Conservation (phyloP, 768 basidiomycete species). For the Hemileccinum impolitum region DNA sequence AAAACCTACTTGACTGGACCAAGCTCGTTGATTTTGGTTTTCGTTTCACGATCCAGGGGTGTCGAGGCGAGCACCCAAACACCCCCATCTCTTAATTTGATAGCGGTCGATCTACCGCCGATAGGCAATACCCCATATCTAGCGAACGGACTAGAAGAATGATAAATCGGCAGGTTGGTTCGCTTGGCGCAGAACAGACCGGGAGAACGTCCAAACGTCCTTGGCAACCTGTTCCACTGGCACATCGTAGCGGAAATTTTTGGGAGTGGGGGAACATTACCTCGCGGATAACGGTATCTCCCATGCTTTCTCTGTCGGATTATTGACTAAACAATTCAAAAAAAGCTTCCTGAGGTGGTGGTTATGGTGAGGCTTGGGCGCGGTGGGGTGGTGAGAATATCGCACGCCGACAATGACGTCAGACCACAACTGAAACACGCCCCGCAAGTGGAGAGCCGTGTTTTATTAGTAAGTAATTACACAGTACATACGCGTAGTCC, state of each 20-base stretch:
- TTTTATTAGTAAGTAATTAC: too few species aligned
- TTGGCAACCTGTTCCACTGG: conserved; percentile 39
- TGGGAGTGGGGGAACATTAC: conserved; percentile 19
- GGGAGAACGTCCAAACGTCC: conserved; percentile 64
- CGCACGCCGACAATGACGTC: conserved; percentile 16
- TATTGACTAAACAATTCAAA: conserved; percentile 4
- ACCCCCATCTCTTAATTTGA: conserved; percentile 61
- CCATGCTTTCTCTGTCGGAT: conserved; percentile 18
- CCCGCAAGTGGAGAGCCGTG: neutral
- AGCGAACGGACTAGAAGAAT: conserved; percentile 53
- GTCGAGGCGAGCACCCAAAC: conserved; percentile 86
- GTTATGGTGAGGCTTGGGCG: conserved; percentile 13
- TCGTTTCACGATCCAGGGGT: conserved; percentile 64
- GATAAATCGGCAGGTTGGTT: conserved; percentile 5
- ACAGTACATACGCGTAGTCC: conserved; percentile 2
- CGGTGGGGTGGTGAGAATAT: conserved; percentile 8
- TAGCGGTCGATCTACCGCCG: conserved; percentile 81
- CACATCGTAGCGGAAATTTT: neutral
- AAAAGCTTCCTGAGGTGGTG: conserved; percentile 12
- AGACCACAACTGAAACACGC: conserved; percentile 11
- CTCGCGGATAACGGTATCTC: conserved; percentile 43
- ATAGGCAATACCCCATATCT: conserved; percentile 67
- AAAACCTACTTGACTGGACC: conserved; percentile 60
- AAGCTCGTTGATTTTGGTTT: conserved; percentile 54
- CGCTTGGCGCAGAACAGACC: conserved; percentile 33